These are phyloP conservation scores for Heterobasidion occidentale DNA, from an alignment of 1,284 basidiomycete genomes.

Conservation along the genomic window DNA sequence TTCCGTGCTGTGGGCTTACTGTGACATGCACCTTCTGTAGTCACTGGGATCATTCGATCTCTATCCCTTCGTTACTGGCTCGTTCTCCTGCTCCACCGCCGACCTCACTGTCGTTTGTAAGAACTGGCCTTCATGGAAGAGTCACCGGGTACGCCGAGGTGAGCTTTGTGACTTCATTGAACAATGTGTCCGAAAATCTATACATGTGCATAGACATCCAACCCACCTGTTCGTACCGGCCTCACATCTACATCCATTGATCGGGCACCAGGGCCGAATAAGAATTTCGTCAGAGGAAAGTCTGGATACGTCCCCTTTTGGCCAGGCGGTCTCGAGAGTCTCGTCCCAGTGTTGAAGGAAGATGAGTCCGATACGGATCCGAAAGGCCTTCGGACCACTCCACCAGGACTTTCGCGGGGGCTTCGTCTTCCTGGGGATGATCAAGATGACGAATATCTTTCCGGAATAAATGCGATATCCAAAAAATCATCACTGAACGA, in stretches of 20 bases:
- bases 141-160: constrained; percentile 81
- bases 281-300: constrained; percentile 89
- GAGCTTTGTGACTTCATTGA: background rate
- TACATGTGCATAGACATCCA: constrained; percentile 30
- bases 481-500: background rate
- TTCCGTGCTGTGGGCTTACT: background rate
- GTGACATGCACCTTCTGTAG: constrained; percentile 30
- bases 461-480: constrained; percentile 15
- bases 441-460: constrained; percentile 34
- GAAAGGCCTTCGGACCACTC: constrained; percentile 48
- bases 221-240: constrained; percentile 46
- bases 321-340: constrained; percentile 80
- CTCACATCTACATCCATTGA: constrained; percentile 79
- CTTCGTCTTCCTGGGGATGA: constrained; percentile 57
- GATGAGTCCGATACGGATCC: constrained; percentile 23
- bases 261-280: constrained; percentile 70
- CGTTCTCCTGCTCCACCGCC: constrained; percentile 68
- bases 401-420: constrained; percentile 62
- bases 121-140: constrained; percentile 71
- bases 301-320: constrained; percentile 88
- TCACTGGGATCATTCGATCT: constrained; percentile 60
- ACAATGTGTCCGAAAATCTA: background rate
- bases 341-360: constrained; percentile 28
- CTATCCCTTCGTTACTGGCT: constrained; percentile 54
- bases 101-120: constrained; percentile 70